Evolutionary conservation across 768 basidiomycete genomes (phyloP).

Genomic region (Suillus alpinus): DNA sequence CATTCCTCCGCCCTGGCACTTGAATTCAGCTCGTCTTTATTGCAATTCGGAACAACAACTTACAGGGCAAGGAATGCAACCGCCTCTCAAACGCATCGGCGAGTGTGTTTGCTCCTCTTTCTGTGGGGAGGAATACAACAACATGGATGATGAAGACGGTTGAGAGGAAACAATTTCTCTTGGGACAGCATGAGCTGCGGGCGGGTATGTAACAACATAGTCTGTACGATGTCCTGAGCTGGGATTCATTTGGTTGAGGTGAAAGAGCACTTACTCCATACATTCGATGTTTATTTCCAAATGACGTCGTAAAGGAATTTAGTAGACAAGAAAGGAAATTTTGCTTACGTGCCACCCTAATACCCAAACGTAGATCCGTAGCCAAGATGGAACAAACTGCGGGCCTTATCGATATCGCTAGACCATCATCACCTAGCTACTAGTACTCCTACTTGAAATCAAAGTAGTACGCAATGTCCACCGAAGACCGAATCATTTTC

Average conservation of each 20-base stretch:
- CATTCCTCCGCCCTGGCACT: conserved; percentile 29
- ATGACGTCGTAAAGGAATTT: not conserved
- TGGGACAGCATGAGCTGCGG: conserved; percentile 2
- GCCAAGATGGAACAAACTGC: not conserved
- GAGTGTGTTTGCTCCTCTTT: conserved; percentile 6
- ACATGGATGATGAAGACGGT: conserved; percentile 15
- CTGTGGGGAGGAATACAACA: not conserved
- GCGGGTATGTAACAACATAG: conserved; percentile 5
- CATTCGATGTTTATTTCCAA: not conserved
- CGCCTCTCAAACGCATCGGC: conserved; percentile 25
- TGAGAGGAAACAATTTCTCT: conserved; percentile 17
- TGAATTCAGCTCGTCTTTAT: not conserved
- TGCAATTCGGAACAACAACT: not conserved
- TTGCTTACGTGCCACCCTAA: not conserved
- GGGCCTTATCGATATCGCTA: not conserved
- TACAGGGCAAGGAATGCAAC: conserved; percentile 34
- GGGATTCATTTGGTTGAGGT: not conserved
- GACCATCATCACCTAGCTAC: not conserved
- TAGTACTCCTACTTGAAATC: not conserved
- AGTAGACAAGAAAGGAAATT: not conserved
- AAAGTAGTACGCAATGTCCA: conserved; percentile 15
- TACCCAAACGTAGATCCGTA: not conserved
- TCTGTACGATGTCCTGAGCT: not conserved
- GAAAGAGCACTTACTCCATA: not conserved
- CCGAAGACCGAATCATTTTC: conserved; percentile 14